A percentile compares a stretch with the other conserved stretches of the same genome.
Conservation (phyloP, 495 filamentous ascomycete species). For the Penicillium egyptiacum region DNA sequence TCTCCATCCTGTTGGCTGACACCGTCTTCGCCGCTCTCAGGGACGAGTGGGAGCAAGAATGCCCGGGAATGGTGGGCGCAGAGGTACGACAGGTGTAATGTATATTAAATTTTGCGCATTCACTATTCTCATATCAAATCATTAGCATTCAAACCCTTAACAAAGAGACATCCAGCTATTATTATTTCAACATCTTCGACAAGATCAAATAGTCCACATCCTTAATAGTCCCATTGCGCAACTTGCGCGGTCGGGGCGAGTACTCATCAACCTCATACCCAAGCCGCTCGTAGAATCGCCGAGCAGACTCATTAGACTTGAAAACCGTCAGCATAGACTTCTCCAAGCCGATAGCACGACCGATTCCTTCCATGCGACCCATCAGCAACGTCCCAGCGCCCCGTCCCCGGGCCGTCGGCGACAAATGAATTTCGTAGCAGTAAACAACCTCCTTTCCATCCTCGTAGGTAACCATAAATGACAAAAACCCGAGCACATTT, state of each 20-base stretch:
- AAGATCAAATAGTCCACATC: constrained; percentile 69
- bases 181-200: constrained; percentile 54
- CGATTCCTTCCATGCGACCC: constrained; percentile 43
- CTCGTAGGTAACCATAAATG: constrained; percentile 82
- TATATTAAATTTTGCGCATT: constrained; percentile 14
- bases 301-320: constrained; percentile 58
- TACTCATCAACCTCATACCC: constrained; percentile 69
- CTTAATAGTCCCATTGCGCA: constrained; percentile 64
- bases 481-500: constrained; percentile 63
- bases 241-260: constrained; percentile 59
- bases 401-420: constrained; percentile 48
- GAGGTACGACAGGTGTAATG: constrained; percentile 79
- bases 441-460: constrained; percentile 73
- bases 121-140: background rate
- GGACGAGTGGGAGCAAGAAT: constrained; percentile 92
- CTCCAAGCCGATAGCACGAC: constrained; percentile 47
- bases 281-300: constrained; percentile 63
- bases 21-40: constrained; percentile 81
- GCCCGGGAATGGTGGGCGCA: constrained; percentile 85
- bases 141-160: constrained; percentile 7
- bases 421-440: constrained; percentile 85
- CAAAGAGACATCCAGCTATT: background rate
- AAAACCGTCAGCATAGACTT: constrained; percentile 90
- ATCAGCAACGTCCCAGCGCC: constrained; percentile 47
- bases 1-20: constrained; percentile 79